Evolutionary conservation across 345 rosid genomes (phyloP), one percentile per base, ranked within the genome.

Genomic region (Boechera retrofracta): DNA sequence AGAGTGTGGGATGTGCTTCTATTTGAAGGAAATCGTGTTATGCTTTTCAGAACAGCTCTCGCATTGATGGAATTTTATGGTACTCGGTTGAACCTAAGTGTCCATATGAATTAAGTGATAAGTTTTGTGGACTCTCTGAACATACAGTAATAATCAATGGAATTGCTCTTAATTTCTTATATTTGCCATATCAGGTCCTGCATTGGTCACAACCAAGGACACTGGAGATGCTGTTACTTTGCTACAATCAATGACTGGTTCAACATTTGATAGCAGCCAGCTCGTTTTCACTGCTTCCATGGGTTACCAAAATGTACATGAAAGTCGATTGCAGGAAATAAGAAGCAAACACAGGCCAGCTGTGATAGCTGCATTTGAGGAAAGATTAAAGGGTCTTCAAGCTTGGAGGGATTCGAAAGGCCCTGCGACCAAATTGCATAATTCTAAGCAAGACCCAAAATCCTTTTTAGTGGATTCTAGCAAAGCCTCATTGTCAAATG

Each of bases 241-340:
- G 85, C 85, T 95, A 74, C 98, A 95, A 83, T 91, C 99, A 57
- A 83, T 95, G 79, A 86, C 90, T 67, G 96, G 99, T 63, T 95
- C 99, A 64, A 95, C 99, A 57, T 95, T 95, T 86, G 98, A 95
- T 79, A 95, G 97, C 87, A 93, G 99, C 83, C 99, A 93, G 84
- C 99, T 95, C 44, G 98, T 91, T 45, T 81, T 95, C 75, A 93
- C 98, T 68, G 99, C 98, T 81, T 88, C 93, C 83, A 95, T 95
- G 99, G 99, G 97, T 77, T 93, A 83, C 86, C 93, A 84, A 81
- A 85, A 86, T 84, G 89, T 95, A 61, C 77, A 84, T 80, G 98
- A 91, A 80, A 77, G 80, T 71, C 87, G 93, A 82, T 83, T 95
- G 73, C 85, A 80, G 35, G 92, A 89, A 56, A 72, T 91, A 83